These are phyloP conservation scores for Anthoceros angustus DNA, from an alignment of 225 moss, liverwort and hornwort genomes.

Conservation along the genomic window DNA sequence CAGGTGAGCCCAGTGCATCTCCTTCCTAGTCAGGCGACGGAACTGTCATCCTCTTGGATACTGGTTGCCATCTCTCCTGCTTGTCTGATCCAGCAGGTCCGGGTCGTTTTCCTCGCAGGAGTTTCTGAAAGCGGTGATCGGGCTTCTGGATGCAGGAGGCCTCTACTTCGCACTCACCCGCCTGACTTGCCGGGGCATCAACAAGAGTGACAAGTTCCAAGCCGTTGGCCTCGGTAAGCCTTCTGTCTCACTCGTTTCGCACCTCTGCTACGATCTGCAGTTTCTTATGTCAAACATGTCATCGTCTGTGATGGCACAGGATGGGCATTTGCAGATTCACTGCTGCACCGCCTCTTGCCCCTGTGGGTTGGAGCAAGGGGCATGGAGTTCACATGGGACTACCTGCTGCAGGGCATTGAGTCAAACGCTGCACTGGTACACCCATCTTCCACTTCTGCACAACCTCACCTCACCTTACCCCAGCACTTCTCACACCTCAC, in stretches of 20 bases:
- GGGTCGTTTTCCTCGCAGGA: constrained; percentile 28
- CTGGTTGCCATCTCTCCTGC: neutral
- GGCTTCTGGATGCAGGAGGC: constrained; percentile 65
- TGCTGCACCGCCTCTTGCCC: constrained; percentile 72
- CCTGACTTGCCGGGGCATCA: constrained; percentile 73
- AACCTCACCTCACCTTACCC: too few relatives aligned
- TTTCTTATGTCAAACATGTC: neutral
- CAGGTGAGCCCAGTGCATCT: constrained; percentile 13
- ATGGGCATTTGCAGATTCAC: constrained; percentile 84
- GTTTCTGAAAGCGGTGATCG: constrained; percentile 61
- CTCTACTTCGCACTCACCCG: constrained; percentile 85
- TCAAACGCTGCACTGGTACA: constrained; percentile 64
- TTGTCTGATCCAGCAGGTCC: too few relatives aligned
- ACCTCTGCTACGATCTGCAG: neutral
- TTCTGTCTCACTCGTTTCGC: neutral
- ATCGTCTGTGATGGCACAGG: constrained; percentile 15
- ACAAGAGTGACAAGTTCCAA: constrained; percentile 88
- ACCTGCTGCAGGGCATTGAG: constrained; percentile 69
- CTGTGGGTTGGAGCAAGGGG: constrained; percentile 89
- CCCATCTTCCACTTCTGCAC: neutral
- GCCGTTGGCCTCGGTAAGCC: constrained; percentile 72
- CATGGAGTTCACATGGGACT: constrained; percentile 95
- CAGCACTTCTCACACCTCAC: neutral
- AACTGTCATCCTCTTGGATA: neutral
- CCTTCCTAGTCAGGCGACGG: too few relatives aligned